Conservation (phyloP, 805 yeast species). For the Ogataea siamensis region DNA sequence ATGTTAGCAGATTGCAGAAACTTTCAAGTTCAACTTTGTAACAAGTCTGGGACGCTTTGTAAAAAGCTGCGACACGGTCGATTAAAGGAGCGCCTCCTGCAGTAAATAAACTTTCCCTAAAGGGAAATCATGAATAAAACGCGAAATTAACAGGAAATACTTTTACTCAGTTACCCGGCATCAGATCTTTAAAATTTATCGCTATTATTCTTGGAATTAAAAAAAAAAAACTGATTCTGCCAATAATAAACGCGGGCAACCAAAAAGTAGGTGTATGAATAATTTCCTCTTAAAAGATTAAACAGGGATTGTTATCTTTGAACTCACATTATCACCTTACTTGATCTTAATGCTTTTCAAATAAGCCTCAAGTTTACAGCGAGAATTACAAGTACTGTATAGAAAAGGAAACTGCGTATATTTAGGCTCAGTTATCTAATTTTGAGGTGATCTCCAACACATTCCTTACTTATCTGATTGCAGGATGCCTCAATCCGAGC, state of each 20-base stretch:
- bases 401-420: too few relatives aligned
- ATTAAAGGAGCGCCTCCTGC: conserved; percentile 14
- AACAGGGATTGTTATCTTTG: conserved; percentile 6
- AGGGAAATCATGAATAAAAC: conserved; percentile 5
- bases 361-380: too few relatives aligned
- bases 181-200: not conserved
- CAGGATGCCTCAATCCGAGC: conserved; percentile 25
- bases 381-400: too few relatives aligned
- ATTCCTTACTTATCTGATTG: too few relatives aligned
- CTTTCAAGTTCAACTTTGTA: conserved; percentile 1
- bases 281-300: conserved; percentile 5
- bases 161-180: conserved; percentile 1
- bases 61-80: conserved; percentile 10
- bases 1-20: not conserved
- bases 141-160: conserved; percentile 5
- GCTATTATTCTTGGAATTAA: conserved; percentile 1
- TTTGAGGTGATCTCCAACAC: too few relatives aligned
- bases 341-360: conserved; percentile 3
- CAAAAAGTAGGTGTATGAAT: conserved; percentile 6
- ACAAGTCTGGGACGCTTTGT: conserved; percentile 10
- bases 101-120: conserved; percentile 10
- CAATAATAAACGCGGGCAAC: conserved; percentile 4
- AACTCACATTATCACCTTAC: not conserved
- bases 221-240: conserved; percentile 1
- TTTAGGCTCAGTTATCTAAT: too few relatives aligned